phyloP scores from a whole-genome alignment of 2,329 filamentous ascomycete genomes.

The Aurifilum marmelostoma region DNA sequence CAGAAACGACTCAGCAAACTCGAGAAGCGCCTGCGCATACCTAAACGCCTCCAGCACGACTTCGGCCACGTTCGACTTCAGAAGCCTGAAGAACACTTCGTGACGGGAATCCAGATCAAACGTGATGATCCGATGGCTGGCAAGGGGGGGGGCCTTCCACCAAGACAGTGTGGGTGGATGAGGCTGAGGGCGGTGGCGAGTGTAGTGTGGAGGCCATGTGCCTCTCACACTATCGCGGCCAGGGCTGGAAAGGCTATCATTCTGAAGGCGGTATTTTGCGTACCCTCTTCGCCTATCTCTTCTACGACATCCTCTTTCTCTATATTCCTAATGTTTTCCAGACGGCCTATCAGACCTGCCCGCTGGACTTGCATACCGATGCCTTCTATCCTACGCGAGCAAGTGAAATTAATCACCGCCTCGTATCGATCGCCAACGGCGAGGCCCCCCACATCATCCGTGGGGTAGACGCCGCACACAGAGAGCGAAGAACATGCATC shows the following conservation, averaged over 20 bases:
- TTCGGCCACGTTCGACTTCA: slow-evolving; percentile 83
- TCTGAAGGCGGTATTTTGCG: slow-evolving; percentile 87
- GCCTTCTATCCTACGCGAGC: slow-evolving; percentile 85
- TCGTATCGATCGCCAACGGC: slow-evolving; percentile 88
- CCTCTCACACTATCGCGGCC: slow-evolving; percentile 77
- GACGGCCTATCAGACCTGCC: slow-evolving; percentile 91
- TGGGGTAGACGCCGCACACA: slow-evolving; percentile 69
- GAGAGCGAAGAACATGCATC: slow-evolving; percentile 77
- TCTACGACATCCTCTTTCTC: slow-evolving; percentile 89
- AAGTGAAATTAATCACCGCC: slow-evolving; percentile 84
- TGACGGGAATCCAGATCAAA: slow-evolving; percentile 79
- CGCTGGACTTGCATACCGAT: slow-evolving; percentile 89
- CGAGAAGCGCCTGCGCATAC: slow-evolving; percentile 80
- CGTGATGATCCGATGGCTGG: slow-evolving; percentile 49
- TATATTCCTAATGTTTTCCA: slow-evolving; percentile 98
- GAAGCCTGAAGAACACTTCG: slow-evolving; percentile 73
- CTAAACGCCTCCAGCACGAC: slow-evolving; percentile 86
- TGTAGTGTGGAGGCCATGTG: slow-evolving; percentile 96
- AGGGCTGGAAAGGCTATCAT: slow-evolving; percentile 95
- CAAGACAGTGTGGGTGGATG: slow-evolving; percentile 89
- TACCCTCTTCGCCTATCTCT: slow-evolving; percentile 89
- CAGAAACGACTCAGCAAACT: slow-evolving; percentile 93
- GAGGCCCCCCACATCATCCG: slow-evolving; percentile 68
- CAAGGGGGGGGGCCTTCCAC: slow-evolving; percentile 53
- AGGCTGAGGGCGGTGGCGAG: slow-evolving; percentile 67